Base-by-base conservation (phyloP, 352 stramenopile species). In the Globisporangium cystogenes region DNA sequence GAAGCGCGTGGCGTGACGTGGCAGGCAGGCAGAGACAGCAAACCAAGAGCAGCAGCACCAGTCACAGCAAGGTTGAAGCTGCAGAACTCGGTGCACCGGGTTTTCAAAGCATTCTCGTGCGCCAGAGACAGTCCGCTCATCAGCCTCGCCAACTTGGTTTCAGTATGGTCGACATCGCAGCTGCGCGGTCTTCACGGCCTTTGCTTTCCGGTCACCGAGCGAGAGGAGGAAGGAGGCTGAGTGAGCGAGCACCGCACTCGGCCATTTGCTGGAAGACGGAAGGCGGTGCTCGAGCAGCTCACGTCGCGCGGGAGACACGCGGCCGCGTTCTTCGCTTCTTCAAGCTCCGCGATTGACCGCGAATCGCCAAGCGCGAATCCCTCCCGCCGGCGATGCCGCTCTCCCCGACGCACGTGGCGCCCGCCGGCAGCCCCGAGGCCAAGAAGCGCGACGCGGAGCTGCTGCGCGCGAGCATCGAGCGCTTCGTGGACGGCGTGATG, bases 401-500 rank as follows among this genome's bases (percentile, higher is more conserved):
- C 20, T 65, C 59, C 11, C 77, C 74, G 26, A 58, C 40, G 31
- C 67, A 59, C 10, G 15, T 58, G 49, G 64, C 55, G 33, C 63
- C 49, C 26, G 62, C 55, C 40, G 40, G 21, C 26, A 56, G 48
- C 48, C 55, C 72, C 47, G 64, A 74, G 64, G 68, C 71, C 18
- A 70, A 63, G 58, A 81, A 83, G 62, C 65, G 72, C 44, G 64
- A 75, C 24, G 68, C 72, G 15, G 79, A 90, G 52, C 52, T 67
- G 41, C 60, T 86, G 55, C 82, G 82, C 43, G 61, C 63, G 45
- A 89, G 82, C 60, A 90, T 93, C 45, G 82, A 93, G 70, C 74
- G 72, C 41, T 93, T 93, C 54, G 82, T 93, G 47, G 82, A 93
- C 55, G 82, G 74, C n/a, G 59, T 90, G 48, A 90, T 85, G 72